Evolutionary conservation across 2,329 filamentous ascomycete species (phyloP).

Genomic region (Acephala macrosclerotiorum): DNA sequence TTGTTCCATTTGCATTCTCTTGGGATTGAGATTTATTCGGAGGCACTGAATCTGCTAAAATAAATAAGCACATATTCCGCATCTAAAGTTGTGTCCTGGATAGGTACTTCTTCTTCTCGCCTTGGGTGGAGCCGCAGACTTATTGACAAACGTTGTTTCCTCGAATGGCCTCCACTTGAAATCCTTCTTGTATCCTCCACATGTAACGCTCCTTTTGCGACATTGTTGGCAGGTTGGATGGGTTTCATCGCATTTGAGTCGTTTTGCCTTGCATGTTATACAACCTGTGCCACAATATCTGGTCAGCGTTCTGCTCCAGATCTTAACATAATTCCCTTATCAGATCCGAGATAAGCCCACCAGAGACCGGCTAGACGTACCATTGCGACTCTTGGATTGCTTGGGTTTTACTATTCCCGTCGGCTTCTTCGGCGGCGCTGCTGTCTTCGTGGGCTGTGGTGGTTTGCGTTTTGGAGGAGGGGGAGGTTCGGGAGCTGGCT

Average conservation of each 20-base stretch:
- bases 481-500: conserved; percentile 41
- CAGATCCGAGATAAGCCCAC: conserved; percentile 37
- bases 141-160: conserved; percentile 62
- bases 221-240: conserved; percentile 75
- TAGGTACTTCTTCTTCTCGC: conserved; percentile 37
- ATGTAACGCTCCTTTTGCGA: conserved; percentile 67
- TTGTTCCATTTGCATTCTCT: conserved; percentile 28
- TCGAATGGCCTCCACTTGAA: conserved; percentile 79
- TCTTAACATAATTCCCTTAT: conserved; percentile 30
- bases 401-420: conserved; percentile 64
- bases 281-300: conserved; percentile 59
- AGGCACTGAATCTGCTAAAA: conserved; percentile 34
- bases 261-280: conserved; percentile 76
- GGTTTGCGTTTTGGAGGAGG: conserved; percentile 40
- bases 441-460: conserved; percentile 30
- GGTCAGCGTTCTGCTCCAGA: conserved; percentile 22
- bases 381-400: conserved; percentile 79
- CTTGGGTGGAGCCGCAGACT: conserved; percentile 39
- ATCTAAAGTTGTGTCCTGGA: background rate
- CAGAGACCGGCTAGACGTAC: conserved; percentile 53
- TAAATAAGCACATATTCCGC: conserved; percentile 30
- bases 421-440: conserved; percentile 37
- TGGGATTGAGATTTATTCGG: conserved; percentile 33
- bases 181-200: conserved; percentile 77
- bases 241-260: conserved; percentile 77